Percentiles rank a stretch among this genome's conserved stretches.
Conservation (phyloP, 352 stramenopile genomes). For the Elongisporangium anandrum region DNA sequence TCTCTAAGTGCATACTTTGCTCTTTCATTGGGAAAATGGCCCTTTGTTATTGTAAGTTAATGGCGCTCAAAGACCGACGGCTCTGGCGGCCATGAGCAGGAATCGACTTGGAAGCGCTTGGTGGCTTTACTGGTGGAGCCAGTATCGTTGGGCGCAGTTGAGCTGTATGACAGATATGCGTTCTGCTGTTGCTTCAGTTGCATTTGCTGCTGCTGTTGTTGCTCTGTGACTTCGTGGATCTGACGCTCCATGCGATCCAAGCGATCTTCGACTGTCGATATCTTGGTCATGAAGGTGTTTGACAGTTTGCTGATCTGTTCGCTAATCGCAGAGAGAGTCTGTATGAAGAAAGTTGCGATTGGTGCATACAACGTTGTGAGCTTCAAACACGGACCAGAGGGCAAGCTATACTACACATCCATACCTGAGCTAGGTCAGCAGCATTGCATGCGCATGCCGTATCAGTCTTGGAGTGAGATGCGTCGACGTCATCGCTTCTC, state of each 20-base stretch:
- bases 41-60: constrained; percentile 1
- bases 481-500: neutral
- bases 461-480: neutral
- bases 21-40: neutral
- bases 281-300: constrained; percentile 23
- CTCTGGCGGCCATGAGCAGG: constrained; percentile 34
- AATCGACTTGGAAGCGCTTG: constrained; percentile 17
- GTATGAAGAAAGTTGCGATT: too few relatives aligned
- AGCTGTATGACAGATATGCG: neutral
- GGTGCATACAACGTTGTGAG: neutral
- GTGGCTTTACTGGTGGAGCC: neutral
- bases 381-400: neutral
- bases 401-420: neutral
- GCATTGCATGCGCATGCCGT: neutral
- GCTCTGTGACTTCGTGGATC: constrained; percentile 14
- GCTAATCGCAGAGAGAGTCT: constrained; percentile 20
- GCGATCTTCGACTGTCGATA: constrained; percentile 30
- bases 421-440: neutral
- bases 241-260: constrained; percentile 25
- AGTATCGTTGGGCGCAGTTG: neutral
- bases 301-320: constrained; percentile 29
- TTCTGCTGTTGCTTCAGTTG: constrained; percentile 1
- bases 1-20: neutral
- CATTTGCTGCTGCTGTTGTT: constrained; percentile 12
- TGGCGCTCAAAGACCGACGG: constrained; percentile 31